Conservation (phyloP, 2,329 filamentous ascomycete species). For the Elsinoe arachidis region DNA sequence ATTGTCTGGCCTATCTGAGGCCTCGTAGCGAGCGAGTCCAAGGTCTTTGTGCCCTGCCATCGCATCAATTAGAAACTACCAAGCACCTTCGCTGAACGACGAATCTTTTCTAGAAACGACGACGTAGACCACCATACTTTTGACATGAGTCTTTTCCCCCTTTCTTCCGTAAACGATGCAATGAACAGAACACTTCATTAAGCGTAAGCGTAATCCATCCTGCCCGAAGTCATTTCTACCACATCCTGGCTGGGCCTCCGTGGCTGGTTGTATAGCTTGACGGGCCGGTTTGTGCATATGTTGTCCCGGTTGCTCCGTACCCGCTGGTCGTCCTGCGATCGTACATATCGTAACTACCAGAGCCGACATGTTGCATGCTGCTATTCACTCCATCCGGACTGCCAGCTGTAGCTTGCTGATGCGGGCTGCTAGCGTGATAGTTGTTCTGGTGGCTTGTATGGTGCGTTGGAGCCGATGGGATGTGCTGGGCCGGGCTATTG, state of each 20-base stretch:
- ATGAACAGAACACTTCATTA: neutral
- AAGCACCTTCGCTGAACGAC: neutral
- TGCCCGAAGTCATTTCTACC: neutral
- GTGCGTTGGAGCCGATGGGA: neutral
- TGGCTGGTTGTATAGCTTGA: neutral
- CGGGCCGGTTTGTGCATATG: neutral
- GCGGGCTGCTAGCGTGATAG: neutral
- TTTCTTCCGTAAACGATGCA: neutral
- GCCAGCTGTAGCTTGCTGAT: neutral
- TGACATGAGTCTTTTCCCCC: neutral
- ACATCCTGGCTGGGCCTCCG: neutral
- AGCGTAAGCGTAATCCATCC: neutral
- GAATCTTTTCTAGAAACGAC: neutral
- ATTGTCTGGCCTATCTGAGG: slow-evolving; percentile 1
- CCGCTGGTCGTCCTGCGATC: neutral
- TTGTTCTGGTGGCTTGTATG: neutral
- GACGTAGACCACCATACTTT: slow-evolving; percentile 4
- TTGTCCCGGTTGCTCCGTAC: neutral
- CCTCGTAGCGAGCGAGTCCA: neutral
- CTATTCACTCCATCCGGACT: neutral
- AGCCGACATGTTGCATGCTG: neutral
- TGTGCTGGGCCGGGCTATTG: neutral
- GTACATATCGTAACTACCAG: neutral
- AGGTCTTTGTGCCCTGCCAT: neutral
- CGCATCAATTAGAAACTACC: neutral